Conservation (phyloP, 768 basidiomycete genomes). For the Candolleomyces aberdarensis region DNA sequence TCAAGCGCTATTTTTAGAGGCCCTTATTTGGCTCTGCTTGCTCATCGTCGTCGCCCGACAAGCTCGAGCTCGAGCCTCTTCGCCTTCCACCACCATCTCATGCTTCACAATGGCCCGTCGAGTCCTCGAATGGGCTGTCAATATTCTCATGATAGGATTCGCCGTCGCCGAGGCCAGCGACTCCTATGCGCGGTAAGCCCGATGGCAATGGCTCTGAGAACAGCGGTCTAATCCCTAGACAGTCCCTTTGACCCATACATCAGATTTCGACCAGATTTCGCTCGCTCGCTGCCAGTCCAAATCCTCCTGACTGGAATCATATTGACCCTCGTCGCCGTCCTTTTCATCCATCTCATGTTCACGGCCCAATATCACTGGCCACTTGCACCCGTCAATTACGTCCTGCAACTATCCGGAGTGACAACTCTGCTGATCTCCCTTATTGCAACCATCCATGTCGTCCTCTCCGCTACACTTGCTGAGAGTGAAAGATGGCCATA, state of each 20-base stretch:
- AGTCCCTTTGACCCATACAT: conserved; percentile 66
- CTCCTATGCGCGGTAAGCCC: background rate
- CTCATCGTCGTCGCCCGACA: background rate
- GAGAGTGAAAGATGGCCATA: conserved; percentile 88
- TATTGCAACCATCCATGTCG: conserved; percentile 72
- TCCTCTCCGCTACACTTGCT: conserved; percentile 54
- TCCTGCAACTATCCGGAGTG: conserved; percentile 84
- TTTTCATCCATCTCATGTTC: conserved; percentile 90
- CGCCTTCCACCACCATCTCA: background rate
- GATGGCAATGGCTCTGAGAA: background rate
- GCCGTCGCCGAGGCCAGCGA: background rate
- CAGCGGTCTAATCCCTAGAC: too few species aligned
- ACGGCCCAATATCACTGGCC: conserved; percentile 97
- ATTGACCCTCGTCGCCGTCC: conserved; percentile 77
- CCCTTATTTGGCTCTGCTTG: background rate
- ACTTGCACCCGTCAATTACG: conserved; percentile 88
- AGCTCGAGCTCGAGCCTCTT: background rate
- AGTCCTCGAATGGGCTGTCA: background rate
- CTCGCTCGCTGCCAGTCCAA: conserved; percentile 87
- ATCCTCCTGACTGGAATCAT: conserved; percentile 83
- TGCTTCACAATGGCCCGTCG: background rate
- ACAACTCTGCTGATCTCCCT: conserved; percentile 74
- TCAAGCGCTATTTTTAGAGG: too few species aligned
- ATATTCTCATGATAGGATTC: background rate
- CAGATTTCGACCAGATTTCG: conserved; percentile 72